Evolutionary conservation across 148 eudicot species (phyloP).

Genomic region (Chenopodium album): DNA sequence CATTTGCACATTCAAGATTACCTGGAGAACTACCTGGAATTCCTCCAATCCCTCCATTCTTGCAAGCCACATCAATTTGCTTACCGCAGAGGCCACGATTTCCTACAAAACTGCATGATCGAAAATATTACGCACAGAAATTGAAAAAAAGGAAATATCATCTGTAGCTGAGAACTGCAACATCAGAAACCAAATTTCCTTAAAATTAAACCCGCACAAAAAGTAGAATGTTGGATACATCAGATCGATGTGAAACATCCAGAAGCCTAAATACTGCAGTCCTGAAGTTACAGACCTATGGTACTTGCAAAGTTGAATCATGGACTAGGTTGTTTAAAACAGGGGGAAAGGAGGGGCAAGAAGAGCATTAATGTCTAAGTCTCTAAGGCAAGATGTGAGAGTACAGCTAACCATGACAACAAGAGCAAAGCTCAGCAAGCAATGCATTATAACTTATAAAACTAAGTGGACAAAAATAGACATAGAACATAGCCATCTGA

Average conservation of each 20-base stretch:
- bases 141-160: not conserved
- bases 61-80: slow-evolving; percentile 59
- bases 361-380: not conserved
- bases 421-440: not conserved
- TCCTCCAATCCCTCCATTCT: slow-evolving; percentile 42
- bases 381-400: not conserved
- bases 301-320: not conserved
- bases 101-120: slow-evolving; percentile 66
- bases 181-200: not conserved
- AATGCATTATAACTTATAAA: not conserved
- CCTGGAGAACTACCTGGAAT: slow-evolving; percentile 53
- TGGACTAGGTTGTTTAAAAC: not conserved
- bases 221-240: not conserved
- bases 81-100: slow-evolving; percentile 79
- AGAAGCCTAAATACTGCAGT: not conserved
- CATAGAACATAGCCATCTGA: not conserved
- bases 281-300: not conserved
- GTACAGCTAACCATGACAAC: not conserved
- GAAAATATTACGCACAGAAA: slow-evolving; percentile 5
- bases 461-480: not conserved
- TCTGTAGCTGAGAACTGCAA: not conserved
- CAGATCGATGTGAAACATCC: not conserved
- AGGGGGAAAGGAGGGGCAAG: not conserved
- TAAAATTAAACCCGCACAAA: not conserved
- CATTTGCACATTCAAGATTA: slow-evolving; percentile 23